These are phyloP conservation scores for Trichoderma simmonsii DNA, from an alignment of 2,329 filamentous ascomycete genomes.

Conservation along the genomic window DNA sequence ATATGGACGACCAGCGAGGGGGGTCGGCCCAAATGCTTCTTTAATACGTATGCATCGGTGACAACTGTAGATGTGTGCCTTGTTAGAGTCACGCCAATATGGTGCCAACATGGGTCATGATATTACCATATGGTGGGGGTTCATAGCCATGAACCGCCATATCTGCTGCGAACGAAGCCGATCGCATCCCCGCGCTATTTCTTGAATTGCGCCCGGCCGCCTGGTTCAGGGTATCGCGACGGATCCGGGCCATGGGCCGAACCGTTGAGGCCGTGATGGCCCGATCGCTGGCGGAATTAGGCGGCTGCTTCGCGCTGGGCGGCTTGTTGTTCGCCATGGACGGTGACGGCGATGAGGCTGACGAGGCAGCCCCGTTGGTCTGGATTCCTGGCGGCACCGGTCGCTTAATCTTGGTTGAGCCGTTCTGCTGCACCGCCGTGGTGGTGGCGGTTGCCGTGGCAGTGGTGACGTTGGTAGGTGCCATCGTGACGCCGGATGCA, in stretches of 20 bases:
- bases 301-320: slow-evolving; percentile 41
- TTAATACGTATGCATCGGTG: slow-evolving; percentile 74
- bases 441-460: slow-evolving; percentile 39
- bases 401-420: slow-evolving; percentile 62
- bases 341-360: slow-evolving; percentile 58
- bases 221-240: slow-evolving; percentile 53
- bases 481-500: slow-evolving; percentile 43
- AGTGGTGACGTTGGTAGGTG: slow-evolving; percentile 52
- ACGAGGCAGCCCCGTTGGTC: slow-evolving; percentile 58
- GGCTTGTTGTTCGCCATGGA: slow-evolving; percentile 56
- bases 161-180: slow-evolving; percentile 48
- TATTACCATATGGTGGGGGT: slow-evolving; percentile 52
- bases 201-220: slow-evolving; percentile 46
- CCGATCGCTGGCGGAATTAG: slow-evolving; percentile 36
- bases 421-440: slow-evolving; percentile 43
- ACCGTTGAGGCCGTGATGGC: slow-evolving; percentile 40
- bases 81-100: slow-evolving; percentile 21
- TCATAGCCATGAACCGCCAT: slow-evolving; percentile 37
- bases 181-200: slow-evolving; percentile 49
- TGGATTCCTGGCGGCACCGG: slow-evolving; percentile 64
- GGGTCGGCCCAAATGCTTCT: slow-evolving; percentile 69
- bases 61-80: slow-evolving; percentile 52
- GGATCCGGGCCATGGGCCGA: slow-evolving; percentile 55
- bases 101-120: not conserved
- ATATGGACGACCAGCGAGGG: slow-evolving; percentile 87